Percentiles rank a stretch among this genome's conserved stretches.
Evolutionary conservation across 305 asterid species (phyloP).

Genomic region (Solanum chacoense): DNA sequence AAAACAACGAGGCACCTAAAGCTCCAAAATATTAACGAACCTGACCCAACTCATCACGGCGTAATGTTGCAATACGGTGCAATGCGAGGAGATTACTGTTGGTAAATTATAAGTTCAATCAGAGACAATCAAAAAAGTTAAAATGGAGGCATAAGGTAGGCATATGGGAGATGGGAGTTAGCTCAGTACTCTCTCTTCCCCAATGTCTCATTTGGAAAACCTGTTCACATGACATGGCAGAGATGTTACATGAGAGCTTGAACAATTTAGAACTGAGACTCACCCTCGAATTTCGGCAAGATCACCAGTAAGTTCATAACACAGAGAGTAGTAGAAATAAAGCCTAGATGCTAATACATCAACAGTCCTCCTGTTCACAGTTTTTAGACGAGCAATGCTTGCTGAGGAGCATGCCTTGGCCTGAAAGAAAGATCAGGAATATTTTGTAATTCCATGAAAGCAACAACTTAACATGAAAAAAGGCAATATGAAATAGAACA

Average conservation of each 20-base stretch:
- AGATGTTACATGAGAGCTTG: not conserved
- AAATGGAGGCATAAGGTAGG: not conserved
- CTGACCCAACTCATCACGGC: slow-evolving; percentile 97
- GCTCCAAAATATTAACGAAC: slow-evolving; percentile 25
- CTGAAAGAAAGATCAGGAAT: slow-evolving; percentile 26
- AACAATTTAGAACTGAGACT: slow-evolving; percentile 5
- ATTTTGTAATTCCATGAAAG: not conserved
- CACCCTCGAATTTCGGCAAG: slow-evolving; percentile 83
- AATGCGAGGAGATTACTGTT: slow-evolving; percentile 77
- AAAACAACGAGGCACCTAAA: not conserved
- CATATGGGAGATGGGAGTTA: not conserved
- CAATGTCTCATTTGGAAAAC: not conserved
- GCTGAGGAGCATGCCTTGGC: slow-evolving; percentile 78
- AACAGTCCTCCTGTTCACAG: slow-evolving; percentile 56
- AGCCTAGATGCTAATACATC: slow-evolving; percentile 81
- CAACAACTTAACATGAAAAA: not conserved
- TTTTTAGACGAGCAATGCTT: slow-evolving; percentile 60
- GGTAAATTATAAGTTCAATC: slow-evolving; percentile 6
- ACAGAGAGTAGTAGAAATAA: slow-evolving; percentile 63
- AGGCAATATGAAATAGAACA: not conserved
- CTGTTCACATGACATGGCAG: not conserved
- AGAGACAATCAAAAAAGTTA: not conserved
- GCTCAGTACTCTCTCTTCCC: not conserved
- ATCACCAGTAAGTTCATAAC: slow-evolving; percentile 71
- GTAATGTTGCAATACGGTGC: slow-evolving; percentile 91